Percentiles rank a stretch among this genome's conserved stretches.
Conservation (phyloP, 108 stramenopile species). For the Cyclotella choctawhatcheeana region DNA sequence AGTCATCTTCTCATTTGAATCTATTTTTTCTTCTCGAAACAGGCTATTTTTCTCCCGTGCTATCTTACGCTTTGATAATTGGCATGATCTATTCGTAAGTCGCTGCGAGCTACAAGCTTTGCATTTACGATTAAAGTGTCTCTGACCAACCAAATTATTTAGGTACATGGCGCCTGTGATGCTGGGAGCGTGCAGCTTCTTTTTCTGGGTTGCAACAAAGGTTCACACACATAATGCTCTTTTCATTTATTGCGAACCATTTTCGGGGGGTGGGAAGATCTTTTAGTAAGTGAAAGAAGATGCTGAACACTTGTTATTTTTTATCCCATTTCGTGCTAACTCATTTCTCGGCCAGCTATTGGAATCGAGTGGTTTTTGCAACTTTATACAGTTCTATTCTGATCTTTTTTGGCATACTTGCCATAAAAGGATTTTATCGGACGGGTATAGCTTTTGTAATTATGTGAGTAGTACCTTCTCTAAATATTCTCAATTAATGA, state of each 20-base stretch:
- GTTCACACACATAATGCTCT: slow-evolving; percentile 63
- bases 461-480: slow-evolving; percentile 7
- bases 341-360: no score
- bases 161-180: slow-evolving; percentile 43
- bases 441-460: slow-evolving; percentile 28
- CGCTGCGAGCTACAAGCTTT: slow-evolving; percentile 17
- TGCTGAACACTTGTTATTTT: no score
- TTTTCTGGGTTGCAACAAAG: slow-evolving; percentile 60
- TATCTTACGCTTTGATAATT: slow-evolving; percentile 48
- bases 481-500: background rate
- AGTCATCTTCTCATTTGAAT: background rate
- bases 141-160: no score
- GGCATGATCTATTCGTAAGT: slow-evolving; percentile 46
- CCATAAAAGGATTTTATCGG: slow-evolving; percentile 21
- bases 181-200: slow-evolving; percentile 52
- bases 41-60: slow-evolving; percentile 35
- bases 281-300: no score
- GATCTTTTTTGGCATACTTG: slow-evolving; percentile 45
- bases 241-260: slow-evolving; percentile 59
- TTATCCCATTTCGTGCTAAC: no score
- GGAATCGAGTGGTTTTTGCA: slow-evolving; percentile 53
- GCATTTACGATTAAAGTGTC: slow-evolving; percentile 18
- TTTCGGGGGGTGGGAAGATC: slow-evolving; percentile 61
- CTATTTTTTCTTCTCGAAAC: background rate
- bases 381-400: slow-evolving; percentile 48